Evolutionary conservation across 2,329 filamentous ascomycete species (phyloP).

Genomic region (Cladosporium halotolerans): DNA sequence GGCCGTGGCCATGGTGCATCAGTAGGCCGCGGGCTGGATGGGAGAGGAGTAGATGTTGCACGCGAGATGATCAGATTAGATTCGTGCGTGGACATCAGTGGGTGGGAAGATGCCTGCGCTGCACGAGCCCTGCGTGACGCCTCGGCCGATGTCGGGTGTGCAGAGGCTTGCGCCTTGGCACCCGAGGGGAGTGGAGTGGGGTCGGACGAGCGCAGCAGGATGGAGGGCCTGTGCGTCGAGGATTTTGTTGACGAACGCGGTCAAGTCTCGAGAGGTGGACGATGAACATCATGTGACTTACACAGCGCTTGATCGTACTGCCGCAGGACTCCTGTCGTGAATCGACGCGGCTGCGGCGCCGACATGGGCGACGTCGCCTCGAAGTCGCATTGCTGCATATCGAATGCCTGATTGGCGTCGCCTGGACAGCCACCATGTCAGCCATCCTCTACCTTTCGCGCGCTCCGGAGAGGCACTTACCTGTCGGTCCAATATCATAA

Average conservation of each 20-base stretch:
- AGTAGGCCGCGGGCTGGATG: conserved; percentile 7
- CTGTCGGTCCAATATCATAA: background rate
- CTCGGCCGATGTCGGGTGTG: conserved; percentile 10
- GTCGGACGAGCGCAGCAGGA: background rate
- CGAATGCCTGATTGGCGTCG: too few species aligned
- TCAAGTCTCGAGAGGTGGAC: too few species aligned
- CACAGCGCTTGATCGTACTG: too few species aligned
- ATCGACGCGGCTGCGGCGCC: background rate
- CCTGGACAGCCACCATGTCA: too few species aligned
- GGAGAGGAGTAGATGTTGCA: conserved; percentile 12
- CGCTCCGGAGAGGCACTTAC: too few species aligned
- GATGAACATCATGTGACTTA: too few species aligned
- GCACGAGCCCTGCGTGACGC: conserved; percentile 1
- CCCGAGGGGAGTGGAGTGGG: background rate
- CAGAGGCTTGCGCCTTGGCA: conserved; percentile 7
- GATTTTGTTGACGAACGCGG: too few species aligned
- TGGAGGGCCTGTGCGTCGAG: too few species aligned
- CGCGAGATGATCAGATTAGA: conserved; percentile 25
- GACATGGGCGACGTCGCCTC: background rate
- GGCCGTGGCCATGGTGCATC: conserved; percentile 15
- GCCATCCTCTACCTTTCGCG: too few species aligned
- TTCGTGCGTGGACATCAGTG: conserved; percentile 13
- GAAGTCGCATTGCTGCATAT: background rate
- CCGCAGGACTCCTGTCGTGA: too few species aligned
- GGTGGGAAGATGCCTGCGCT: background rate